phyloP scores from a whole-genome alignment of 2,329 filamentous ascomycete genomes.

The Epichloe typhina region DNA sequence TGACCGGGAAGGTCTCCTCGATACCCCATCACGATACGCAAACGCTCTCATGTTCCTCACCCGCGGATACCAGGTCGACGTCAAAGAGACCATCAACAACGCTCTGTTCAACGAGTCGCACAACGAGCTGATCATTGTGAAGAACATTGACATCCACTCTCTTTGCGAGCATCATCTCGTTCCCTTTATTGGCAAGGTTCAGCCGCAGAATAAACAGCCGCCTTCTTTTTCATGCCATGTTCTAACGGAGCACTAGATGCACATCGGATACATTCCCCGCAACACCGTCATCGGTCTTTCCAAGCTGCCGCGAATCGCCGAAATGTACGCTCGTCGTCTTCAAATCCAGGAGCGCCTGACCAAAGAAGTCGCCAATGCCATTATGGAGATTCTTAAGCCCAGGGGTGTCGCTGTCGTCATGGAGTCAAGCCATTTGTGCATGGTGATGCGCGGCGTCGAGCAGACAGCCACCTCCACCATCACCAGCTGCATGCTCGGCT shows the following conservation, averaged over 20 bases:
- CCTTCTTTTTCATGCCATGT: neutral
- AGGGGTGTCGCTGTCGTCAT: constrained; percentile 95
- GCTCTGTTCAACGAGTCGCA: constrained; percentile 95
- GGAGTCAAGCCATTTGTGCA: constrained; percentile 92
- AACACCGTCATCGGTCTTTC: constrained; percentile 88
- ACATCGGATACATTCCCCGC: constrained; percentile 94
- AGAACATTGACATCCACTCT: constrained; percentile 91
- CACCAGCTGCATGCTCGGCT: constrained; percentile 94
- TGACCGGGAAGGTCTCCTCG: constrained; percentile 49
- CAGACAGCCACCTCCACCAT: constrained; percentile 81
- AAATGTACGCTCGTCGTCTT: constrained; percentile 87
- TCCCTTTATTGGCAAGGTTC: constrained; percentile 90
- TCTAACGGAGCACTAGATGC: constrained; percentile 53
- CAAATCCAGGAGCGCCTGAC: constrained; percentile 96
- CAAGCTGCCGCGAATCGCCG: constrained; percentile 87
- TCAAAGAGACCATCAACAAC: constrained; percentile 79
- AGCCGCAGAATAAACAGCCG: neutral
- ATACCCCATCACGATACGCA: constrained; percentile 74
- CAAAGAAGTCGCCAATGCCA: constrained; percentile 86
- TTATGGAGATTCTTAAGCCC: constrained; percentile 85
- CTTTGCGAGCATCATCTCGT: constrained; percentile 96
- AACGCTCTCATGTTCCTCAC: constrained; percentile 95
- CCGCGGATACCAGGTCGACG: constrained; percentile 91
- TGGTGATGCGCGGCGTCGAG: constrained; percentile 98
- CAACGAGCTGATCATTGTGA: constrained; percentile 94